Conservation (phyloP, 768 basidiomycete genomes). For the Rubroboletus satanas region DNA sequence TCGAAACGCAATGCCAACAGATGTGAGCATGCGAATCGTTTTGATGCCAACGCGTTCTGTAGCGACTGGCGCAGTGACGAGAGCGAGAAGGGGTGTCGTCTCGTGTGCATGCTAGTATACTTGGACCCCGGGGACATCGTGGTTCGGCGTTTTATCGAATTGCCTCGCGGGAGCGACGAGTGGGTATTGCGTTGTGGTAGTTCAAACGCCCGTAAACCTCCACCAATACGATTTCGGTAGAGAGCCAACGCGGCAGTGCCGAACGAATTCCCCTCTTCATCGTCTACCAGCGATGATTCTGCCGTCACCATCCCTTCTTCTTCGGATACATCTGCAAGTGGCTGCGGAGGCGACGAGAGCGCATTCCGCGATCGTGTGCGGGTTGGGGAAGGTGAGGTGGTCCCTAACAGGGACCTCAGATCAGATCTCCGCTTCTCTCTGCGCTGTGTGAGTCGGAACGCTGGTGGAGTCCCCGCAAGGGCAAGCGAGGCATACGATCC, state of each 20-base stretch:
- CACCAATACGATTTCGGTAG: constrained; percentile 48
- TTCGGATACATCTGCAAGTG: constrained; percentile 38
- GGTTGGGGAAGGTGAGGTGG: constrained; percentile 22
- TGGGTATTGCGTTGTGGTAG: constrained; percentile 24
- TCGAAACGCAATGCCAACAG: constrained; percentile 74
- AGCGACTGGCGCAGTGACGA: constrained; percentile 58
- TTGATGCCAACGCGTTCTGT: constrained; percentile 65
- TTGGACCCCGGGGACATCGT: constrained; percentile 49
- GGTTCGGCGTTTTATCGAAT: constrained; percentile 17
- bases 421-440: constrained; percentile 55
- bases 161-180: constrained; percentile 11
- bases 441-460: constrained; percentile 40
- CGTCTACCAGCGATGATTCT: constrained; percentile 19
- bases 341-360: constrained; percentile 34
- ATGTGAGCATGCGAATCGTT: constrained; percentile 76
- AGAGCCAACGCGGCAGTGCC: constrained; percentile 61
- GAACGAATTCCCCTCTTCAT: constrained; percentile 41
- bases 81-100: constrained; percentile 64
- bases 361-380: constrained; percentile 38
- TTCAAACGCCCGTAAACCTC: constrained; percentile 50
- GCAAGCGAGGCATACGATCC: constrained; percentile 58
- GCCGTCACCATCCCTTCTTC: constrained; percentile 28
- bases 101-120: constrained; percentile 58
- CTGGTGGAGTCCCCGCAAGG: constrained; percentile 41
- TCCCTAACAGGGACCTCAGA: constrained; percentile 44